Percentiles rank a stretch among this genome's conserved stretches.
phyloP scores from a whole-genome alignment of 2,329 filamentous ascomycete genomes.

The Fusarium sp. region DNA sequence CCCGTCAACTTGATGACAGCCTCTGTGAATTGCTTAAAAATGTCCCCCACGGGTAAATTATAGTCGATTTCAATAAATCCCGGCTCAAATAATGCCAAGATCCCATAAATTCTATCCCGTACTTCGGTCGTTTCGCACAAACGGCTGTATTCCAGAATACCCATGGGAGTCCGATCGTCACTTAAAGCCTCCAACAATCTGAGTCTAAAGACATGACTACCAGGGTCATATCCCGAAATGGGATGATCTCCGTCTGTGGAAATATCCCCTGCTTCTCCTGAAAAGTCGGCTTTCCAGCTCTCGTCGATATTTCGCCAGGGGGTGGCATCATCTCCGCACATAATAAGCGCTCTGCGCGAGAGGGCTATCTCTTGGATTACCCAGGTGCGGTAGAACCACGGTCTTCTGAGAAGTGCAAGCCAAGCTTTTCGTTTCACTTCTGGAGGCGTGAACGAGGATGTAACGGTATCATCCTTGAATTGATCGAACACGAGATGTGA shows the following conservation, averaged over 20 bases:
- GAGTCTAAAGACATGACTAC: constrained; percentile 11
- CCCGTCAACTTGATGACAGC: background rate
- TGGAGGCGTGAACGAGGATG: fast-evolving
- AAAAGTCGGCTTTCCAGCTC: constrained; percentile 10
- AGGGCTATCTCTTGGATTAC: constrained; percentile 24
- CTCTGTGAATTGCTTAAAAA: constrained; percentile 18
- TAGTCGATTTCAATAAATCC: constrained; percentile 9
- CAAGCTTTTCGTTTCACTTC: background rate
- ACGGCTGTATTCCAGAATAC: constrained; percentile 13
- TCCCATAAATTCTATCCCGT: constrained; percentile 17
- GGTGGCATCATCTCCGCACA: constrained; percentile 5
- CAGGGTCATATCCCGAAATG: background rate
- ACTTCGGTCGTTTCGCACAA: constrained; percentile 18
- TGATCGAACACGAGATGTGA: constrained; percentile 14
- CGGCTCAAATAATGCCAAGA: constrained; percentile 16
- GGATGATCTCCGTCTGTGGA: constrained; percentile 12
- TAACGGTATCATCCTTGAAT: background rate
- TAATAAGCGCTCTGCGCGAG: background rate
- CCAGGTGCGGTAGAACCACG: constrained; percentile 34
- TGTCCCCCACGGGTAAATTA: background rate
- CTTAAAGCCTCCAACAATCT: background rate
- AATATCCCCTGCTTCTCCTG: background rate
- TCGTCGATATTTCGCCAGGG: background rate
- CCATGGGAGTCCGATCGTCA: background rate
- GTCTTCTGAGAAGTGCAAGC: constrained; percentile 2